Evolutionary conservation across 2,329 filamentous ascomycete species (phyloP).

Genomic region (Aspergillus uvarum): DNA sequence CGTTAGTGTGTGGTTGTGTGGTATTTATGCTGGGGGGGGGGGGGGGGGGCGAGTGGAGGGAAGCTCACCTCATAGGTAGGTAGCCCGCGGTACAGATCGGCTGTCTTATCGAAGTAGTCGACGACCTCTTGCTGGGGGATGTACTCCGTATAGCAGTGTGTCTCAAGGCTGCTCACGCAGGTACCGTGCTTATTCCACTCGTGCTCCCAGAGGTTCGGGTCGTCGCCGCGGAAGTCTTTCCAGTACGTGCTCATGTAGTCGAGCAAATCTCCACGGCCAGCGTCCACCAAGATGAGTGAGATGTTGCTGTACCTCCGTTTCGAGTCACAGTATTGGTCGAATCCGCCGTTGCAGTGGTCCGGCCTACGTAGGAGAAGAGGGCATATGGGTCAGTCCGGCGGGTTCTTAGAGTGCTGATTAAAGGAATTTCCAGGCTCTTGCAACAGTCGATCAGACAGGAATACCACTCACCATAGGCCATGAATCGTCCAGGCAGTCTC

Average conservation of each 20-base stretch:
- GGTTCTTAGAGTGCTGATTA: not conserved
- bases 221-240: conserved; percentile 66
- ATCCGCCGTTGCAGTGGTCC: conserved; percentile 69
- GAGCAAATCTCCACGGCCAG: conserved; percentile 57
- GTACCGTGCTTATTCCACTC: conserved; percentile 75
- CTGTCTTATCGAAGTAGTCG: conserved; percentile 67
- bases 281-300: conserved; percentile 57
- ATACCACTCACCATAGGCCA: conserved; percentile 57
- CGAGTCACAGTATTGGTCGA: conserved; percentile 64
- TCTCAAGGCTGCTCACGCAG: conserved; percentile 69
- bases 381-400: not conserved
- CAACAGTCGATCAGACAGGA: not conserved
- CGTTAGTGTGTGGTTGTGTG: not conserved
- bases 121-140: conserved; percentile 62
- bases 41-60: not conserved
- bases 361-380: conserved; percentile 45
- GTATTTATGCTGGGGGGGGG: too few relatives aligned
- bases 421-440: not conserved
- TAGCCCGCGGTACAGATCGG: conserved; percentile 65
- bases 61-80: conserved; percentile 59
- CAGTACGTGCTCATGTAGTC: conserved; percentile 69
- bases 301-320: conserved; percentile 65
- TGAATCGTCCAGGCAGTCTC: conserved; percentile 72
- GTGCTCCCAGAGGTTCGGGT: conserved; percentile 69
- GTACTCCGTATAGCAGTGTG: conserved; percentile 65